phyloP scores from a whole-genome alignment of 495 filamentous ascomycete genomes.

The Podospora pseudoanserina region DNA sequence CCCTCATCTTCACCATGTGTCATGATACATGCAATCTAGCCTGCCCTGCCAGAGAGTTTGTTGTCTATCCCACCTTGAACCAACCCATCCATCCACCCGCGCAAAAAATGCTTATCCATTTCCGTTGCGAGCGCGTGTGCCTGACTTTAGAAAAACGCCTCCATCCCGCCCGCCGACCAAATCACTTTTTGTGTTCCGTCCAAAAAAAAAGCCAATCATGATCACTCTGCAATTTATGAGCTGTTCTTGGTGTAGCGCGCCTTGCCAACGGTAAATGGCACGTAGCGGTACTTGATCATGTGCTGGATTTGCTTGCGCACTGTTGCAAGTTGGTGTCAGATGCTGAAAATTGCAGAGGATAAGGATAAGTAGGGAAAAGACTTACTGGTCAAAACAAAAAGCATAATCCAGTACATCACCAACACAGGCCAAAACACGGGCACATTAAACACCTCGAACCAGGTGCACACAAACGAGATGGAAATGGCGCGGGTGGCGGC shows the following conservation, averaged over 20 bases:
- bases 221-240: constrained; percentile 22
- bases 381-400: constrained; percentile 92
- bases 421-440: constrained; percentile 98
- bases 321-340: constrained; percentile 37
- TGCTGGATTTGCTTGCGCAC: constrained; percentile 99
- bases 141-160: not conserved
- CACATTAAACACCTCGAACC: constrained; percentile 91
- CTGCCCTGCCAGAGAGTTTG: not conserved
- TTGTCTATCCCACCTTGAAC: not conserved
- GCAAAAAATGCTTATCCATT: not conserved
- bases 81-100: not conserved
- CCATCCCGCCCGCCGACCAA: not conserved
- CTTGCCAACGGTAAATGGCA: constrained; percentile 93
- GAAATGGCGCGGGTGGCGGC: constrained; percentile 81
- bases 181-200: not conserved
- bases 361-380: constrained; percentile 18
- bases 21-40: not conserved
- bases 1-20: constrained; percentile 16
- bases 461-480: constrained; percentile 83
- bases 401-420: constrained; percentile 96
- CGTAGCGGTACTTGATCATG: constrained; percentile 99
- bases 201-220: constrained; percentile 2
- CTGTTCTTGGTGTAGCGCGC: constrained; percentile 66
- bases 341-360: not conserved
- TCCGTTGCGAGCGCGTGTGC: not conserved